Conservation (phyloP, 1,284 basidiomycete genomes). For the Moesziomyces antarcticus region DNA sequence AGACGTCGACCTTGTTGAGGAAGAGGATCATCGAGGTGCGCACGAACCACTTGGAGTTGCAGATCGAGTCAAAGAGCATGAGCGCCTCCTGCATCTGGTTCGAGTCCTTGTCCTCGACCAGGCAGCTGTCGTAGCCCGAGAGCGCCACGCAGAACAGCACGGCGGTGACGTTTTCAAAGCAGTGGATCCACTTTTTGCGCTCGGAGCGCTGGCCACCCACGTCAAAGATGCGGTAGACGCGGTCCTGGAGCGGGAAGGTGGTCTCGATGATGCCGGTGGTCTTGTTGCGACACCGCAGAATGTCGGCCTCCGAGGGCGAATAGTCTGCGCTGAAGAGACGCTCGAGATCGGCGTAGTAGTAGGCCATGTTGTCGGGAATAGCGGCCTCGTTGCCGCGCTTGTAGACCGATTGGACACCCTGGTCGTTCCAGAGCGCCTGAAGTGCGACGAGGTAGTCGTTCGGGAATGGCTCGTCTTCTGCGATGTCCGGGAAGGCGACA, state of each 20-base stretch:
- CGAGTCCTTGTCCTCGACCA: constrained; percentile 91
- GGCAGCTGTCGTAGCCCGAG: constrained; percentile 89
- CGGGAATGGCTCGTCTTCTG: constrained; percentile 84
- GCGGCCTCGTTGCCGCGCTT: constrained; percentile 84
- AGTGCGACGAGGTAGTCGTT: constrained; percentile 76
- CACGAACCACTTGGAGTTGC: constrained; percentile 94
- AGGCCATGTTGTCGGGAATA: constrained; percentile 78
- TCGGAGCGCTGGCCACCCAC: constrained; percentile 91
- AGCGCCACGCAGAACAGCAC: constrained; percentile 87
- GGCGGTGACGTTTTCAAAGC: constrained; percentile 74
- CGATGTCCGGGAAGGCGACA: constrained; percentile 63
- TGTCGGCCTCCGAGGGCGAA: constrained; percentile 78
- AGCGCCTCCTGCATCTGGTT: constrained; percentile 97
- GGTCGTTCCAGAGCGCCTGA: constrained; percentile 80
- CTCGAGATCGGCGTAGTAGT: constrained; percentile 80
- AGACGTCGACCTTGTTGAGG: constrained; percentile 75
- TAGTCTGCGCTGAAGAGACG: constrained; percentile 81
- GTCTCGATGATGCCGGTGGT: constrained; percentile 96
- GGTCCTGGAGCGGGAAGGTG: constrained; percentile 73
- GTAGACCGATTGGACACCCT: constrained; percentile 79
- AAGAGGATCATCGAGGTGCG: constrained; percentile 89
- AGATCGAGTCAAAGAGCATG: constrained; percentile 95
- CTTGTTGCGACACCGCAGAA: constrained; percentile 84
- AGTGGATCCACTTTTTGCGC: constrained; percentile 76
- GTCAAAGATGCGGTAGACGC: constrained; percentile 77